phyloP scores from a whole-genome alignment of 2,329 filamentous ascomycete genomes.

The Ophiosphaerella herpotricha region DNA sequence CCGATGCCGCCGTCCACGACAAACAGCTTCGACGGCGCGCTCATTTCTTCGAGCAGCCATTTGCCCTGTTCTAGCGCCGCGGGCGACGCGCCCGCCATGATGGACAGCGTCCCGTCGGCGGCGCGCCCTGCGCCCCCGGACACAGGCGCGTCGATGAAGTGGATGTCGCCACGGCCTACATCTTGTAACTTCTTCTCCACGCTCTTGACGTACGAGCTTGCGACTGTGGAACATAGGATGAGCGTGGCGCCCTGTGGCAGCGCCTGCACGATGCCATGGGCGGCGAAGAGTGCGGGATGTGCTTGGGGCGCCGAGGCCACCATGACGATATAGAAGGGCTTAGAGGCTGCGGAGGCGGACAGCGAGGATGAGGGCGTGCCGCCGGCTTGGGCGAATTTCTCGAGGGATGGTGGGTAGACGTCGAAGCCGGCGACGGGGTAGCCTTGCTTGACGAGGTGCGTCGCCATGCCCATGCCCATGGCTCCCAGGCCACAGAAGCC shows the following conservation, averaged over 20 bases:
- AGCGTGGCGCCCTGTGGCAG: slow-evolving; percentile 65
- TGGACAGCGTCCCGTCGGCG: slow-evolving; percentile 72
- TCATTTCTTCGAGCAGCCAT: slow-evolving; percentile 66
- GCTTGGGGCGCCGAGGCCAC: slow-evolving; percentile 74
- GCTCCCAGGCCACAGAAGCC: slow-evolving; percentile 77
- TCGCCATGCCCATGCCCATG: slow-evolving; percentile 84
- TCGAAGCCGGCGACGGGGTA: slow-evolving; percentile 74
- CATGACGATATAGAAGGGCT: slow-evolving; percentile 71
- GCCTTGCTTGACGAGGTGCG: slow-evolving; percentile 69
- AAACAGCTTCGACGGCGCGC: slow-evolving; percentile 63
- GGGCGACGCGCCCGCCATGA: slow-evolving; percentile 70
- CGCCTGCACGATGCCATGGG: slow-evolving; percentile 54
- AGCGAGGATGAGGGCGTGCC: slow-evolving; percentile 64
- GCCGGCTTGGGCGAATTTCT: slow-evolving; percentile 67
- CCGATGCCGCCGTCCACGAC: slow-evolving; percentile 58
- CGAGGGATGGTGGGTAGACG: slow-evolving; percentile 68
- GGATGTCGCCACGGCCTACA: slow-evolving; percentile 64
- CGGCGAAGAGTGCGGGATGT: slow-evolving; percentile 66
- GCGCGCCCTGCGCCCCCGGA: slow-evolving; percentile 72
- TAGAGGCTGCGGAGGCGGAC: slow-evolving; percentile 63
- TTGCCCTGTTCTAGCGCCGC: slow-evolving; percentile 62
- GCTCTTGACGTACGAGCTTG: slow-evolving; percentile 66
- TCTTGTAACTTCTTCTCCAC: slow-evolving; percentile 62
- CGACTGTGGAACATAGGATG: slow-evolving; percentile 72
- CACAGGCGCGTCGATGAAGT: slow-evolving; percentile 72